Conservation (phyloP, 108 stramenopile species). For the Cylindrotheca closterium region DNA sequence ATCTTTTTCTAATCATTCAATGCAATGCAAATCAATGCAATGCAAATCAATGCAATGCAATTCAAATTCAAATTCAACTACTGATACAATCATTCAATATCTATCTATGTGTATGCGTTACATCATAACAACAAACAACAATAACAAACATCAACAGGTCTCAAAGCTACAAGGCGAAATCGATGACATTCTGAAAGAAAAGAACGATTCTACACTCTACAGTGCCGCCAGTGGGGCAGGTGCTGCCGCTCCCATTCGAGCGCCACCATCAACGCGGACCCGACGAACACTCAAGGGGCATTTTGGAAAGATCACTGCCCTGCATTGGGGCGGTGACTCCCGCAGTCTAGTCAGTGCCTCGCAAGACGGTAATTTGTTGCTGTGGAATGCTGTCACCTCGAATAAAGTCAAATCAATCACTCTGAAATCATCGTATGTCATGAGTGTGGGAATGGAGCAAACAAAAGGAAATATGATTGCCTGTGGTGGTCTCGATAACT, state of each 20-base stretch:
- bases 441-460: constrained; percentile 98
- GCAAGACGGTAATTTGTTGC: constrained; percentile 98
- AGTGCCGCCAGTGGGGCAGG: not conserved
- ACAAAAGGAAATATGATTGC: constrained; percentile 90
- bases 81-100: no score
- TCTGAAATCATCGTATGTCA: constrained; percentile 96
- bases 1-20: no score
- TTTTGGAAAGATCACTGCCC: constrained; percentile 97
- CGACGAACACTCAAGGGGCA: constrained; percentile 90
- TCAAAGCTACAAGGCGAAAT: constrained; percentile 3
- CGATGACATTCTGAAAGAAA: constrained; percentile 4
- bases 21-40: no score
- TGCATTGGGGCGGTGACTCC: constrained; percentile 95
- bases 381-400: constrained; percentile 96
- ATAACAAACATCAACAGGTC: not conserved
- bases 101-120: not conserved
- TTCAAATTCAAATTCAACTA: no score
- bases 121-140: not conserved
- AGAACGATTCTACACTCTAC: constrained; percentile 8
- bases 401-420: constrained; percentile 88
- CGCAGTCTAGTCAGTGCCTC: constrained; percentile 84
- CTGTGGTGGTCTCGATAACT: constrained; percentile 98
- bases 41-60: no score
- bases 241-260: constrained; percentile 41
- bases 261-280: constrained; percentile 63